These are phyloP conservation scores for Sclerospora graminicola DNA, from an alignment of 352 stramenopile genomes.

Conservation along the genomic window DNA sequence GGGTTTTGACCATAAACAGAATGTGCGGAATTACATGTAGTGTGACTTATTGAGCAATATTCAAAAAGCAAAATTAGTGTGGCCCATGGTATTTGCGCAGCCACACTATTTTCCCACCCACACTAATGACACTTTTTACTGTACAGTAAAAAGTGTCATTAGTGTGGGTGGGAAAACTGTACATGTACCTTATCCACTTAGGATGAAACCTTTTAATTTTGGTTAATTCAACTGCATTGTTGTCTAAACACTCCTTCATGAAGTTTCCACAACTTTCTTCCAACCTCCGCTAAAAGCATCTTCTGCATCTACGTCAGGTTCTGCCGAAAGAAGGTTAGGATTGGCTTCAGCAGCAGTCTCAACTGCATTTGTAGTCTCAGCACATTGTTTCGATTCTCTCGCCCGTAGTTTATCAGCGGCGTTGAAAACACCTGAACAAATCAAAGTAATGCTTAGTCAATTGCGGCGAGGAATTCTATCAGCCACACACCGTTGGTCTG, in stretches of 20 bases:
- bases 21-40: no score
- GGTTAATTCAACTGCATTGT: no score
- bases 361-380: constrained; percentile 6
- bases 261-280: constrained; percentile 8
- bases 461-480: background rate
- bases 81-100: no score
- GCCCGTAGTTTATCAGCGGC: constrained; percentile 70
- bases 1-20: no score
- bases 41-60: no score
- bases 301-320: background rate
- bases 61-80: no score
- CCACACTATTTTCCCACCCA: no score
- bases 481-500: constrained; percentile 77
- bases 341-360: background rate
- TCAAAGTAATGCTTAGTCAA: background rate
- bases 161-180: no score
- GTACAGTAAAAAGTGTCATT: no score
- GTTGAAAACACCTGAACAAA: constrained; percentile 76
- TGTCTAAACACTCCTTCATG: background rate
- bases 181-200: no score
- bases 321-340: background rate
- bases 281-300: constrained; percentile 5
- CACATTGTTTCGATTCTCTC: constrained; percentile 28
- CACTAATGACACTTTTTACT: no score
- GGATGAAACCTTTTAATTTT: no score